These are phyloP conservation scores for Astragalus glycyphyllos DNA, from an alignment of 306 rosid genomes.

Conservation along the genomic window DNA sequence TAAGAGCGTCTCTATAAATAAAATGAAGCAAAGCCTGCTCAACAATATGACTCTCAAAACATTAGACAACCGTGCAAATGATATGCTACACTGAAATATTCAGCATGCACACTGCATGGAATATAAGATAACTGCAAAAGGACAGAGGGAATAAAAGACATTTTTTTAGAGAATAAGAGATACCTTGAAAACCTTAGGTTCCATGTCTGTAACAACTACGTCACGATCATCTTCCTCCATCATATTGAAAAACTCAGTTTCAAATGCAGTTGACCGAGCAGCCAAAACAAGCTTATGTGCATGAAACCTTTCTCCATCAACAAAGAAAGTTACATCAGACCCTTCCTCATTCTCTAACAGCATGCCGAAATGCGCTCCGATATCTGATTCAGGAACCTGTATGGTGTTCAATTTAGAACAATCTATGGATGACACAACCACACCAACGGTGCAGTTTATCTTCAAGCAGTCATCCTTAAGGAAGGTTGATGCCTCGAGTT, in stretches of 20 bases:
- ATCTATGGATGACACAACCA: too few species aligned
- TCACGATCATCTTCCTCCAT: constrained; percentile 68
- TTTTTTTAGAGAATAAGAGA: neutral
- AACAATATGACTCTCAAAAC: constrained; percentile 45
- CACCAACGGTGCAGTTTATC: too few species aligned
- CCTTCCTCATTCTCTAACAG: too few species aligned
- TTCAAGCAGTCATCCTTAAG: too few species aligned
- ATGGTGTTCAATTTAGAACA: too few species aligned
- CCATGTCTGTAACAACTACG: constrained; percentile 68
- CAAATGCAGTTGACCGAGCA: too few species aligned
- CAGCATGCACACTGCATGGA: constrained; percentile 11
- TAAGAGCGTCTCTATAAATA: constrained; percentile 81
- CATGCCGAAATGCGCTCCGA: too few species aligned
- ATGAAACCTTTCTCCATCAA: too few species aligned
- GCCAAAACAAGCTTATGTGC: too few species aligned
- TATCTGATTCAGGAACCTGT: too few species aligned
- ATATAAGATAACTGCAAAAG: constrained; percentile 16
- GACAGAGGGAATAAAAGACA: neutral
- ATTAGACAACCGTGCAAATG: constrained; percentile 35
- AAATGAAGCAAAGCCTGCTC: constrained; percentile 93
- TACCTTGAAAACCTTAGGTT: constrained; percentile 98
- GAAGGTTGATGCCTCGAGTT: too few species aligned
- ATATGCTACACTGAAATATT: constrained; percentile 23
- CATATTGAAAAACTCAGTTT: constrained; percentile 61
- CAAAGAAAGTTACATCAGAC: too few species aligned